A percentile compares a stretch with the other conserved stretches of the same genome.
These are phyloP conservation scores for Diplogelasinospora grovesii DNA, from an alignment of 495 filamentous ascomycete genomes.

Conservation along the genomic window DNA sequence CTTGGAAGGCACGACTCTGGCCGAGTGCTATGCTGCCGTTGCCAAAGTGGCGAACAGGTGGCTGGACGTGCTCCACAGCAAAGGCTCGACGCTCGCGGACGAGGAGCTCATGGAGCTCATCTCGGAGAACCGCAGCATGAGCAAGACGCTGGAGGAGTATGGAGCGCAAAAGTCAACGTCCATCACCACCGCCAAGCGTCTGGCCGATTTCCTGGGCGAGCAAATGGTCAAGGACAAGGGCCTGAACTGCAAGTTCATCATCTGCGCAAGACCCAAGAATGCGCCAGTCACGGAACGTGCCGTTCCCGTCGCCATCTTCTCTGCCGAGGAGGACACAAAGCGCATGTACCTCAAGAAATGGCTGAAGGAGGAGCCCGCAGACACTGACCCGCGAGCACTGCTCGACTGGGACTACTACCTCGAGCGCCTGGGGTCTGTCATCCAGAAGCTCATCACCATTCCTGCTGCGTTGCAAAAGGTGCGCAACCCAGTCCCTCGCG, in stretches of 20 bases:
- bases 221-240: constrained; percentile 99
- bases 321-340: constrained; percentile 80
- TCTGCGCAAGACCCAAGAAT: constrained; percentile 76
- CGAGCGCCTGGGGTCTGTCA: constrained; percentile 88
- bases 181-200: constrained; percentile 92
- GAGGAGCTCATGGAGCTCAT: constrained; percentile 98
- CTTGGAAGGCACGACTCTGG: constrained; percentile 76
- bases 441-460: constrained; percentile 98
- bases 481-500: constrained; percentile 85
- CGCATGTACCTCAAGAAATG: constrained; percentile 88
- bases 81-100: constrained; percentile 81
- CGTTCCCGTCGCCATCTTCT: constrained; percentile 94
- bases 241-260: constrained; percentile 98
- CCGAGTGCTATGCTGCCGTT: constrained; percentile 85
- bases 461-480: constrained; percentile 93
- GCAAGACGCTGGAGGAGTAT: constrained; percentile 93
- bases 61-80: constrained; percentile 87
- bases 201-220: constrained; percentile 94
- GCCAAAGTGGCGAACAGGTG: constrained; percentile 94
- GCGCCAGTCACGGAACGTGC: constrained; percentile 93
- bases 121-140: constrained; percentile 97
- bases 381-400: constrained; percentile 82
- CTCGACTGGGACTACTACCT: constrained; percentile 97
- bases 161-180: constrained; percentile 93
- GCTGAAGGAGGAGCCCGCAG: constrained; percentile 86